These are phyloP conservation scores for Neophaeococcomyces aloes DNA, from an alignment of 2,329 filamentous ascomycete species.

Conservation along the genomic window DNA sequence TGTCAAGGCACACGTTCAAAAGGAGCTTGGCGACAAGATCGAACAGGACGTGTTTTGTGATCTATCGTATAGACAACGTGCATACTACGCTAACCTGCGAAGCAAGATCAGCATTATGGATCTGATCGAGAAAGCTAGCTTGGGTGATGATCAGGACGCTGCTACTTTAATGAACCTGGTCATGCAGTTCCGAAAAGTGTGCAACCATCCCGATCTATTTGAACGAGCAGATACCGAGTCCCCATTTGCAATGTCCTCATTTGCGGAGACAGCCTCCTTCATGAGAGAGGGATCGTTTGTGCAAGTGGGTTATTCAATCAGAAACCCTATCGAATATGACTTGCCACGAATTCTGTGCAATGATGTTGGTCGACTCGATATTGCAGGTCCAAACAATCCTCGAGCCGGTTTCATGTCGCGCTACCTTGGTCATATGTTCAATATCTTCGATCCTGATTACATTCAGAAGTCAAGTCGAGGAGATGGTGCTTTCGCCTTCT, in stretches of 20 bases:
- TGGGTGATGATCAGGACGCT: constrained; percentile 95
- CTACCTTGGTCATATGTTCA: constrained; percentile 72
- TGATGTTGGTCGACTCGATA: constrained; percentile 64
- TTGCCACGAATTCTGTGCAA: constrained; percentile 73
- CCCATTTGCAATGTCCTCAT: constrained; percentile 92
- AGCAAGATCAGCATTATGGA: constrained; percentile 97
- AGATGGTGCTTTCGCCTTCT: constrained; percentile 65
- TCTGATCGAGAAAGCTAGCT: constrained; percentile 89
- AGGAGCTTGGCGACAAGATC: constrained; percentile 95
- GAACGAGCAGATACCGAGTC: constrained; percentile 95
- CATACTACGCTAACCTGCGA: constrained; percentile 98
- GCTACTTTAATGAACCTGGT: constrained; percentile 95
- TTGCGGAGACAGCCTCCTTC: constrained; percentile 92
- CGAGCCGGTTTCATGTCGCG: constrained; percentile 62
- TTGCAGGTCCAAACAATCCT: constrained; percentile 61
- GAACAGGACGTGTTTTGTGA: constrained; percentile 97
- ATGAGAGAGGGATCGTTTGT: constrained; percentile 75
- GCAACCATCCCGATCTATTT: constrained; percentile 96
- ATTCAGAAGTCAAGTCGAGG: constrained; percentile 53
- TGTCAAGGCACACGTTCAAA: constrained; percentile 92
- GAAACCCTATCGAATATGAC: constrained; percentile 73
- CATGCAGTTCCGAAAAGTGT: constrained; percentile 98
- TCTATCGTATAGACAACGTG: constrained; percentile 98
- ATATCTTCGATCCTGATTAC: constrained; percentile 77
- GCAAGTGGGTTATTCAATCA: constrained; percentile 74